phyloP scores from a whole-genome alignment of 768 basidiomycete species.

The Phaeolepiota aurea region DNA sequence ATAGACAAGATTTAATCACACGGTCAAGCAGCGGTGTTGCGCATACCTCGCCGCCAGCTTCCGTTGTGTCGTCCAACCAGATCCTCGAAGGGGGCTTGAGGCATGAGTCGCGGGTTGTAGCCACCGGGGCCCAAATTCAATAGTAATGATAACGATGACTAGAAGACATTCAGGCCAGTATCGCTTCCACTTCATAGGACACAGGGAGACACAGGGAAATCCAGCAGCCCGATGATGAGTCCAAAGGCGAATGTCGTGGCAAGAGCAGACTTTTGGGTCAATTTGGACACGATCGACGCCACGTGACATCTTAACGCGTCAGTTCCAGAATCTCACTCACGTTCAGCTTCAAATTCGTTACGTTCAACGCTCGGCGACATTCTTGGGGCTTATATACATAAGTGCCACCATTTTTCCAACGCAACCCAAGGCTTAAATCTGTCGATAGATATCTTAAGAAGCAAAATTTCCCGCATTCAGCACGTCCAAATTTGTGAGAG shows the following conservation, averaged over 20 bases:
- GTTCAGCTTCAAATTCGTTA: too few species aligned
- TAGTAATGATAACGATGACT: constrained; percentile 25
- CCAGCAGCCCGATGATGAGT: background rate
- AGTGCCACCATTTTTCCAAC: too few species aligned
- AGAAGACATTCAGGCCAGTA: constrained; percentile 46
- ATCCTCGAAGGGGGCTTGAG: constrained; percentile 20
- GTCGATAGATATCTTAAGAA: too few species aligned
- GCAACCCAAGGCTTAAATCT: too few species aligned
- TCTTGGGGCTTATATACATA: too few species aligned
- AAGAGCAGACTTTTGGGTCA: too few species aligned
- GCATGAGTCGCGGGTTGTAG: constrained; percentile 20
- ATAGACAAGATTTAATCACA: constrained; percentile 1
- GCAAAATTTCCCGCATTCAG: too few species aligned
- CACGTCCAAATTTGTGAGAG: too few species aligned
- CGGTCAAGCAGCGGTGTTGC: background rate
- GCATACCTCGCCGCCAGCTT: constrained; percentile 51
- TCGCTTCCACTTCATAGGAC: constrained; percentile 40
- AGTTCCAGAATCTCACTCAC: too few species aligned
- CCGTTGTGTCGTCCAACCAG: constrained; percentile 48
- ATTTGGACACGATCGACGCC: too few species aligned
- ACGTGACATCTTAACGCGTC: too few species aligned
- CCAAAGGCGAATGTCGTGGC: background rate
- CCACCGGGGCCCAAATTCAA: constrained; percentile 22
- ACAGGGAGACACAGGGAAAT: constrained; percentile 13
- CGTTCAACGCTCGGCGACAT: too few species aligned